These are phyloP conservation scores for Gloeophyllum trabeum DNA, from an alignment of 768 basidiomycete species.

Conservation along the genomic window DNA sequence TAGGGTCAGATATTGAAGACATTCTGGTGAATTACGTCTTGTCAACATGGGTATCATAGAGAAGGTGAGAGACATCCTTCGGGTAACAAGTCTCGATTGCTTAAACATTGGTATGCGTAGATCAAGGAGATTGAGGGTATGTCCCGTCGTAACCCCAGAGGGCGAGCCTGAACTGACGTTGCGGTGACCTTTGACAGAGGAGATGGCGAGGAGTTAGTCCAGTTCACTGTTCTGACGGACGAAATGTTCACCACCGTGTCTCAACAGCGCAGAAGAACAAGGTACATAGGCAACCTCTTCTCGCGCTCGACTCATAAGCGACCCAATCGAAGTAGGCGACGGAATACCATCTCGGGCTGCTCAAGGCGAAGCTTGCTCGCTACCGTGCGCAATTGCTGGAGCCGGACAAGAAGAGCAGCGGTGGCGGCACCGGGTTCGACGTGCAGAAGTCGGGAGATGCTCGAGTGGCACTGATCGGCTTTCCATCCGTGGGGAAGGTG, in stretches of 20 bases:
- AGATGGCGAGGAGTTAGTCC: conserved; percentile 90
- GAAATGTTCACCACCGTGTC: conserved; percentile 1
- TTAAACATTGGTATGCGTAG: conserved; percentile 24
- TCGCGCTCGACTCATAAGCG: conserved; percentile 3
- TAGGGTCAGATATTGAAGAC: no score
- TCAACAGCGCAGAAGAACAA: conserved; percentile 87
- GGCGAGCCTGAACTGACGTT: neutral
- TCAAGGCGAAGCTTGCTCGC: conserved; percentile 90
- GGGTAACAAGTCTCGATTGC: neutral
- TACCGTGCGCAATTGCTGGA: conserved; percentile 95
- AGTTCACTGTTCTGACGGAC: neutral
- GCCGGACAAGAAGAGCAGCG: conserved; percentile 74
- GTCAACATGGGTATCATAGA: conserved; percentile 90
- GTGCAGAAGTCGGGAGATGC: conserved; percentile 86
- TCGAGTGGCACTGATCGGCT: conserved; percentile 85
- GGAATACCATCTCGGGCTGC: conserved; percentile 85
- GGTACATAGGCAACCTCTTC: conserved; percentile 26
- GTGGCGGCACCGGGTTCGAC: conserved; percentile 77
- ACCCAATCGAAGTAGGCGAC: conserved; percentile 50
- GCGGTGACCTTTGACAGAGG: conserved; percentile 40
- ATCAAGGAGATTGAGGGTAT: conserved; percentile 94
- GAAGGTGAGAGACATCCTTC: conserved; percentile 38
- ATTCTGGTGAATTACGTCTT: no score
- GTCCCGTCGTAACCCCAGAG: conserved; percentile 18
- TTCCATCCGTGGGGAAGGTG: conserved; percentile 91